Conservation (phyloP, 108 stramenopile species). For the Cyclostephanos invisitatus region DNA sequence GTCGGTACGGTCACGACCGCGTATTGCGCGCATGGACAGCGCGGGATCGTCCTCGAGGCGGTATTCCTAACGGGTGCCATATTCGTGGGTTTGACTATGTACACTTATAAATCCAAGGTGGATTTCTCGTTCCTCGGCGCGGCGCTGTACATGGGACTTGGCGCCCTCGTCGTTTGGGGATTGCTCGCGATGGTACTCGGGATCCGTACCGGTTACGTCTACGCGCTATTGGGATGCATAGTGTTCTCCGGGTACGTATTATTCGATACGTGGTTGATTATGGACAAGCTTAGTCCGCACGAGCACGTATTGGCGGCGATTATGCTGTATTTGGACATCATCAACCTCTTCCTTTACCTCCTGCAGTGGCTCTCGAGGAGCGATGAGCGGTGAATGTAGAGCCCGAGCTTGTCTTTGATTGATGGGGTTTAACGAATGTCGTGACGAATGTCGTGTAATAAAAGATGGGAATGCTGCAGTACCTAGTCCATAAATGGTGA, state of each 20-base stretch:
- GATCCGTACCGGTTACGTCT: constrained; percentile 42
- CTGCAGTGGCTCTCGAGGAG: constrained; percentile 38
- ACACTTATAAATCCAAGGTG: constrained; percentile 51
- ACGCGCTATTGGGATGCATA: constrained; percentile 49
- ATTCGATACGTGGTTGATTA: constrained; percentile 56
- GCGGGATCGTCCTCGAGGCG: constrained; percentile 45
- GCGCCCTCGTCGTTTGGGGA: constrained; percentile 53
- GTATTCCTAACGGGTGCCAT: constrained; percentile 49
- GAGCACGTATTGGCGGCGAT: constrained; percentile 54
- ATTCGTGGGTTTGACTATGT: constrained; percentile 47
- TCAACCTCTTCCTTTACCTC: constrained; percentile 48
- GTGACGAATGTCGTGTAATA: not conserved
- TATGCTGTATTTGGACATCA: constrained; percentile 49
- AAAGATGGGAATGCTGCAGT: not conserved
- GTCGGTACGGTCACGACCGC: constrained; percentile 44
- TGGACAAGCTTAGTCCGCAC: constrained; percentile 46
- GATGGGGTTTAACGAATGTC: not conserved
- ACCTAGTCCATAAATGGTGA: not conserved
- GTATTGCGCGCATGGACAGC: constrained; percentile 37
- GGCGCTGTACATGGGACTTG: constrained; percentile 44
- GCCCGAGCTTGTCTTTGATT: not conserved
- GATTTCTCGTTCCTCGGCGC: constrained; percentile 54
- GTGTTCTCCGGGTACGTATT: constrained; percentile 49
- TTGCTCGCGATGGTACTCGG: constrained; percentile 53
- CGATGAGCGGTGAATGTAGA: constrained; percentile 9